Evolutionary conservation across 352 stramenopile species (phyloP).

Genomic region (Bremia lactucae): DNA sequence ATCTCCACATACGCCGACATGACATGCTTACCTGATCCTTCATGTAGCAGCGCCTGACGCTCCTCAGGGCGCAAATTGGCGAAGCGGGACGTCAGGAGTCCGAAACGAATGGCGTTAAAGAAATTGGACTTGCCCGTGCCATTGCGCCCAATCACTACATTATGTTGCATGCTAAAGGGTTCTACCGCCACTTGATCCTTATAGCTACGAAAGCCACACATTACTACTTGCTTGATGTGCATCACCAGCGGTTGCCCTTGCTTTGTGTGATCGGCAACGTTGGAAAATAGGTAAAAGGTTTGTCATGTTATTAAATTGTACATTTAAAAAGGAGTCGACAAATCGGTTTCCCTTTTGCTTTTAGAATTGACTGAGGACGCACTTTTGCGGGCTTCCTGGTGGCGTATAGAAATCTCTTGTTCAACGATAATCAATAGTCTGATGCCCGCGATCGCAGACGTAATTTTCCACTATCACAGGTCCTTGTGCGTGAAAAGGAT

Average conservation of each 20-base stretch:
- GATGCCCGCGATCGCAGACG: too few species aligned
- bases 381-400: too few species aligned
- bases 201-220: conserved; percentile 93
- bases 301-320: too few species aligned
- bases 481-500: too few species aligned
- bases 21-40: conserved; percentile 89
- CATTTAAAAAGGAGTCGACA: too few species aligned
- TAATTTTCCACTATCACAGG: too few species aligned
- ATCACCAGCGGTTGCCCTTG: conserved; percentile 35
- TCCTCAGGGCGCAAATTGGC: conserved; percentile 88
- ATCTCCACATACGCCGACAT: conserved; percentile 98
- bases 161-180: conserved; percentile 90
- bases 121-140: conserved; percentile 97
- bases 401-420: too few species aligned
- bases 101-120: conserved; percentile 99
- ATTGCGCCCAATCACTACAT: conserved; percentile 97
- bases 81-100: conserved; percentile 89
- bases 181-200: conserved; percentile 86
- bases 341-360: too few species aligned
- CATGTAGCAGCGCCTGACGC: conserved; percentile 91
- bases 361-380: too few species aligned
- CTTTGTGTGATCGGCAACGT: conserved; percentile 1
- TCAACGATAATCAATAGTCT: too few species aligned
- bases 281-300: too few species aligned
- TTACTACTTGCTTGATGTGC: conserved; percentile 95